Percentiles rank a stretch among this genome's conserved stretches.
These are phyloP conservation scores for Lentinus polychrous DNA, from an alignment of 1,284 basidiomycete genomes.

Conservation along the genomic window DNA sequence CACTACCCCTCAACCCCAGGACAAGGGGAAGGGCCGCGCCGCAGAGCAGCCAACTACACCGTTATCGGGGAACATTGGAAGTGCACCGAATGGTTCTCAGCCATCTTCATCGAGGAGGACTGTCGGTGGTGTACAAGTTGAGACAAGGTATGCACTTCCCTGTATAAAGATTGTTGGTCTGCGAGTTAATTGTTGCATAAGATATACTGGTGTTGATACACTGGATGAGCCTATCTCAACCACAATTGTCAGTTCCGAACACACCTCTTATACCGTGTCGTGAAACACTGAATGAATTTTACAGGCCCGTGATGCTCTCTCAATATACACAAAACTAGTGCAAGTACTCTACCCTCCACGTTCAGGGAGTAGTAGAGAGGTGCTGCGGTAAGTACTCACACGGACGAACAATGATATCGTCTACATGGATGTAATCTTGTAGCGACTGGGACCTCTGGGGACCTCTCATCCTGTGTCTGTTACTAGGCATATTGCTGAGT, in stretches of 20 bases:
- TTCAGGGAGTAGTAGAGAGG: constrained; percentile 65
- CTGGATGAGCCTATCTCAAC: constrained; percentile 86
- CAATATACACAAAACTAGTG: constrained; percentile 86
- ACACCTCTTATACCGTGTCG: too few species aligned
- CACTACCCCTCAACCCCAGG: constrained; percentile 25
- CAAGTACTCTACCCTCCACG: constrained; percentile 88
- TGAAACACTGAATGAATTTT: background rate
- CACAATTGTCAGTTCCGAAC: constrained; percentile 83
- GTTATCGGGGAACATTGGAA: constrained; percentile 71
- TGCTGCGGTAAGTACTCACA: constrained; percentile 50
- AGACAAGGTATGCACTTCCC: constrained; percentile 60
- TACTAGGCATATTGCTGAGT: constrained; percentile 82
- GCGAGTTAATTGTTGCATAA: constrained; percentile 20
- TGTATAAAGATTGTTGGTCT: background rate
- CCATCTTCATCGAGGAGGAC: constrained; percentile 45
- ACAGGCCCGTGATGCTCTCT: constrained; percentile 80
- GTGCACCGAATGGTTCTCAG: constrained; percentile 33
- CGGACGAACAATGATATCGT: background rate
- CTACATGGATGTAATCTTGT: constrained; percentile 6
- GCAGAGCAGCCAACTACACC: constrained; percentile 46
- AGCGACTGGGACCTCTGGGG: constrained; percentile 98
- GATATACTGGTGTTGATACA: constrained; percentile 78
- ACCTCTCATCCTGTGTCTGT: constrained; percentile 80
- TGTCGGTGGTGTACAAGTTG: constrained; percentile 79
- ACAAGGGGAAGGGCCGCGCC: constrained; percentile 68